Percentiles rank a stretch among this genome's conserved stretches.
Evolutionary conservation across 2,329 filamentous ascomycete species (phyloP).

Genomic region (Fusarium robinianum): DNA sequence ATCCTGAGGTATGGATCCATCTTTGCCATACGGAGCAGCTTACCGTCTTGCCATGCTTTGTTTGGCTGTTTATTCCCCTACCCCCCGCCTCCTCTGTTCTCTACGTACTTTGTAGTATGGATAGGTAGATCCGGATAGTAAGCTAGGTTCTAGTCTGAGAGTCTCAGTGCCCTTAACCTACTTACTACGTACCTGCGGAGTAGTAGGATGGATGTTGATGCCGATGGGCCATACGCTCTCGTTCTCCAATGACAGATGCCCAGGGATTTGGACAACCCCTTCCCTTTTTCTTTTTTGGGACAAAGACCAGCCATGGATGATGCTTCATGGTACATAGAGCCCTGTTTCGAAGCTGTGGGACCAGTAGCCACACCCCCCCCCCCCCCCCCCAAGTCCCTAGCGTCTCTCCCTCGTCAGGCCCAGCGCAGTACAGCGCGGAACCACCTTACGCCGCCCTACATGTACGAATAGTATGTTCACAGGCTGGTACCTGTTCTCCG

Average conservation of each 20-base stretch:
- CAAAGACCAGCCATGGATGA: constrained; percentile 27
- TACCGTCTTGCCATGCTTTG: constrained; percentile 20
- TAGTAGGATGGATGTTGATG: constrained; percentile 17
- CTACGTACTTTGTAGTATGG: too few species aligned
- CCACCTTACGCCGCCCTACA: constrained; percentile 12
- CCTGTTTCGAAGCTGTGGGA: constrained; percentile 28
- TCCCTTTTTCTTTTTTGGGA: constrained; percentile 20
- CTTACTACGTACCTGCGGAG: too few species aligned
- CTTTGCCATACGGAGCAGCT: constrained; percentile 20
- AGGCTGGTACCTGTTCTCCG: constrained; percentile 15
- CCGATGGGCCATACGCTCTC: too few species aligned
- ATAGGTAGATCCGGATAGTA: constrained; percentile 11
- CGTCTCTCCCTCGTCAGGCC: constrained; percentile 27
- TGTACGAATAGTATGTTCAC: too few species aligned
- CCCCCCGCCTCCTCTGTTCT: constrained; percentile 14
- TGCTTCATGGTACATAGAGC: constrained; percentile 9
- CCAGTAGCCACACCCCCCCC: too few species aligned
- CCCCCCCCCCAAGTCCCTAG: constrained; percentile 29
- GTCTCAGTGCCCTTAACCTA: too few species aligned
- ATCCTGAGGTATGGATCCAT: constrained; percentile 28
- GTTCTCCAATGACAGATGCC: constrained; percentile 30
- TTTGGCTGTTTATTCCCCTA: constrained; percentile 16
- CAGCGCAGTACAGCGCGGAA: constrained; percentile 26
- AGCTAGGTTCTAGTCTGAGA: constrained; percentile 21
- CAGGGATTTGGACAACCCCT: neutral